These are phyloP conservation scores for Cutaneotrichosporon cutaneum DNA, from an alignment of 1,284 basidiomycete genomes.

Conservation along the genomic window DNA sequence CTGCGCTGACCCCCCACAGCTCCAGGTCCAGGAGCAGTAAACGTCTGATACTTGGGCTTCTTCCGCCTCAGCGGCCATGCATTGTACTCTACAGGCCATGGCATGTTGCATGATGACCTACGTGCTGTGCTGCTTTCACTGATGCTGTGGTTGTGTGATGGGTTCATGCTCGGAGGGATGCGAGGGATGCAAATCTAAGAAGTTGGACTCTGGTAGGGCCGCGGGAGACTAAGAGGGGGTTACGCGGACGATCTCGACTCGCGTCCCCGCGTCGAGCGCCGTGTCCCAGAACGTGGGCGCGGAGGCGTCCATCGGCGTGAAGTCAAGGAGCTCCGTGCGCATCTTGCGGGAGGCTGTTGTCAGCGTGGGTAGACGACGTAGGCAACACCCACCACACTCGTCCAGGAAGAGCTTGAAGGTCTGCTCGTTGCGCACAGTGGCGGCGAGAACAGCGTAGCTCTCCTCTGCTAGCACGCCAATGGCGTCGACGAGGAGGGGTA, in stretches of 20 bases:
- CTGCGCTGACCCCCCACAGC: constrained; percentile 24
- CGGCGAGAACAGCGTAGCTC: constrained; percentile 41
- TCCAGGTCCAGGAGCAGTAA: constrained; percentile 48
- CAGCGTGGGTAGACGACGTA: not conserved
- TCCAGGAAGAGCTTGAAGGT: constrained; percentile 46
- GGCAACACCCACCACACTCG: constrained; percentile 33
- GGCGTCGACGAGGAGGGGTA: constrained; percentile 44
- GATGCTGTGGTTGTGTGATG: not conserved
- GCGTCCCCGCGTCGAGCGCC: constrained; percentile 39
- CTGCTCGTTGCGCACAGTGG: constrained; percentile 50
- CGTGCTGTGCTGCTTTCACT: not conserved
- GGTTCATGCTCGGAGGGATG: not conserved
- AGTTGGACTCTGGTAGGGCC: too few relatives aligned
- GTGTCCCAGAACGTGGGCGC: constrained; percentile 48
- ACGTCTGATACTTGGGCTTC: constrained; percentile 1
- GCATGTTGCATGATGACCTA: constrained; percentile 7
- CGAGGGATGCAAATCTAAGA: not conserved
- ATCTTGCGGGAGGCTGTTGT: constrained; percentile 6
- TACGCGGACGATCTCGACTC: constrained; percentile 41
- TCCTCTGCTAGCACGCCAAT: constrained; percentile 30
- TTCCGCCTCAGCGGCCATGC: constrained; percentile 7
- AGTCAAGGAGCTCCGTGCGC: constrained; percentile 19
- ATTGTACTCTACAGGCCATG: constrained; percentile 8
- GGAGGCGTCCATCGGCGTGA: constrained; percentile 28
- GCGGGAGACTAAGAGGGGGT: not conserved